A percentile compares a stretch with the other conserved stretches of the same genome.
Conservation (phyloP, 768 basidiomycete species). For the Cystofilobasidium bisporidii region DNA sequence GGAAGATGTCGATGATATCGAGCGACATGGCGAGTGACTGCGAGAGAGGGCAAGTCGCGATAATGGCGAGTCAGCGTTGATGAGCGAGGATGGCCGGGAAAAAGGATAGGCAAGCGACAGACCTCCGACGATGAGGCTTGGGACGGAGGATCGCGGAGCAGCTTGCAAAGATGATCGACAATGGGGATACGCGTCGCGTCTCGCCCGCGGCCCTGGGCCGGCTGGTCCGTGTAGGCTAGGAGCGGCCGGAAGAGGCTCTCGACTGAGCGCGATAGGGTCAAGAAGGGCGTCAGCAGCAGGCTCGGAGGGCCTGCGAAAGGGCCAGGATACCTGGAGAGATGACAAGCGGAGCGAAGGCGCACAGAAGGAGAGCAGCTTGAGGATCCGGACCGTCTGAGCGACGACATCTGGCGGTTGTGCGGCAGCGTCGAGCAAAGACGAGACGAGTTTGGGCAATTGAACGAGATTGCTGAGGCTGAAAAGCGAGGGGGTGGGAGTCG, state of each 20-base stretch:
- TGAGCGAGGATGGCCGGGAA: neutral
- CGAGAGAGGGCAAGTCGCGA: neutral
- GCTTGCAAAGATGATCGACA: constrained; percentile 17
- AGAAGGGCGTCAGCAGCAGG: no score
- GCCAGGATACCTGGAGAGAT: neutral
- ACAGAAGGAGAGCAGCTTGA: constrained; percentile 13
- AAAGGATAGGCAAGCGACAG: neutral
- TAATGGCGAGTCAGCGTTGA: constrained; percentile 12
- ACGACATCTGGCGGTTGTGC: constrained; percentile 9
- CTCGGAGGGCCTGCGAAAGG: no score
- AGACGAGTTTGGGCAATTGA: constrained; percentile 6
- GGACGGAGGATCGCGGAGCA: constrained; percentile 16
- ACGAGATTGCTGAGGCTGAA: neutral
- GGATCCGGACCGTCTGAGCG: constrained; percentile 18
- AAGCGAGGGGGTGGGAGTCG: no score
- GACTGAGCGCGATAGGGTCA: no score
- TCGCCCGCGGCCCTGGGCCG: neutral
- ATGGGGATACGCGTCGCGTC: constrained; percentile 20
- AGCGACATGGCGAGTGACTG: constrained; percentile 25
- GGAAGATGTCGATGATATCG: constrained; percentile 29
- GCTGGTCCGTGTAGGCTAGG: constrained; percentile 18
- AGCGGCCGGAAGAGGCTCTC: constrained; percentile 21
- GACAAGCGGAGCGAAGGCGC: neutral
- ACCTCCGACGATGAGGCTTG: neutral
- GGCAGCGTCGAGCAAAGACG: neutral